phyloP scores from a whole-genome alignment of 257 asterid genomes.

The Scutellaria barbata region DNA sequence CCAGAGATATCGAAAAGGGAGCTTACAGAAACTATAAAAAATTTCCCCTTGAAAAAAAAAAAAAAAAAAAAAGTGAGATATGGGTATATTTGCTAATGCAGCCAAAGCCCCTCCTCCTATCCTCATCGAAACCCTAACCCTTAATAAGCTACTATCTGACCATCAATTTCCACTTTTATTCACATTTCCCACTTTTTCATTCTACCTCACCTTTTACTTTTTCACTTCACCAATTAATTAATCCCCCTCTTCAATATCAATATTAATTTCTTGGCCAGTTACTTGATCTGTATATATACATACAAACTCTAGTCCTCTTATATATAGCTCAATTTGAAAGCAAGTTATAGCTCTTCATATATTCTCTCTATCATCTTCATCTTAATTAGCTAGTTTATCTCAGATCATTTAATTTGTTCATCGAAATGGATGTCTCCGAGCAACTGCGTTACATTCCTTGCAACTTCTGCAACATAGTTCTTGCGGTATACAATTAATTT shows the following conservation, averaged over 20 bases:
- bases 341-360: constrained; percentile 16
- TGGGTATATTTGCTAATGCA: constrained; percentile 27
- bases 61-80: background rate
- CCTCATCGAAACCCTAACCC: constrained; percentile 41
- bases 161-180: constrained; percentile 35
- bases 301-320: constrained; percentile 21
- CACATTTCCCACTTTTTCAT: constrained; percentile 2
- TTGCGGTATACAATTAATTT: constrained; percentile 55
- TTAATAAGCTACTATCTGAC: constrained; percentile 24
- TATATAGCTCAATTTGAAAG: constrained; percentile 38
- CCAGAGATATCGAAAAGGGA: constrained; percentile 45
- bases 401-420: background rate
- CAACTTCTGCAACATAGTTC: constrained; percentile 89
- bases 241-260: too few relatives aligned
- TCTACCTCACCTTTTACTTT: constrained; percentile 33
- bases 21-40: constrained; percentile 11
- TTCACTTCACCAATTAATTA: constrained; percentile 7
- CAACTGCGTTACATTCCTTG: constrained; percentile 90
- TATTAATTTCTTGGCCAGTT: too few relatives aligned
- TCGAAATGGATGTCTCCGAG: constrained; percentile 57
- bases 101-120: constrained; percentile 38
- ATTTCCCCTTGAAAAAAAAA: constrained; percentile 27
- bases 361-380: too few relatives aligned
- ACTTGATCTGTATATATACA: constrained; percentile 7
- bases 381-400: background rate